Evolutionary conservation across 495 filamentous ascomycete species (phyloP).

Genomic region (Penicillium paradoxum): DNA sequence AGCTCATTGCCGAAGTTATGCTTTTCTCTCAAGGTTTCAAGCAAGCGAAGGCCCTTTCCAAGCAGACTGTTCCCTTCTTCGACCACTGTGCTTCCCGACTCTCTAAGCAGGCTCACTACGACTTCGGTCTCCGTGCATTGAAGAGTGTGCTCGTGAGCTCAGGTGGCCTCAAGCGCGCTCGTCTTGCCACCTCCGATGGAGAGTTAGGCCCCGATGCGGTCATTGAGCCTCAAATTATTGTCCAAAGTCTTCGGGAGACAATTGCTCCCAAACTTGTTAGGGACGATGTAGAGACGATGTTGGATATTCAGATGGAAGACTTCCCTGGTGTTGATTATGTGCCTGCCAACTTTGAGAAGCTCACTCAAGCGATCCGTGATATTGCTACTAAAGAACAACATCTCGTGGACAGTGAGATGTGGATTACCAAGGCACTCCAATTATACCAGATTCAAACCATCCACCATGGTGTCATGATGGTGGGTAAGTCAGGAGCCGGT

Average conservation of each 20-base stretch:
- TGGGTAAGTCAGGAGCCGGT: conserved; percentile 88
- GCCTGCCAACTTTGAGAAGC: conserved; percentile 72
- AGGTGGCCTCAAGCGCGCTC: conserved; percentile 85
- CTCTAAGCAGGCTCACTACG: conserved; percentile 97
- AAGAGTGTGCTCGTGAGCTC: conserved; percentile 99
- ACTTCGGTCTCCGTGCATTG: conserved; percentile 93
- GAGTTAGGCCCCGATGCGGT: conserved; percentile 63
- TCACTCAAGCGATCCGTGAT: conserved; percentile 74
- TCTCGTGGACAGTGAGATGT: conserved; percentile 82
- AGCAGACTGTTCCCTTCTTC: conserved; percentile 96
- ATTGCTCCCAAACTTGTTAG: conserved; percentile 96
- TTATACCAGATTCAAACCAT: conserved; percentile 96
- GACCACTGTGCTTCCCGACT: conserved; percentile 74
- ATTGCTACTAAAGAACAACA: conserved; percentile 72
- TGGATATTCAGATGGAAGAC: conserved; percentile 71
- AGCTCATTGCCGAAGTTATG: conserved; percentile 99
- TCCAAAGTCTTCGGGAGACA: conserved; percentile 96
- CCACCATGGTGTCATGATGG: conserved; percentile 99
- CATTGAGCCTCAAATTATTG: conserved; percentile 95
- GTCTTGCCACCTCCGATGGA: conserved; percentile 55
- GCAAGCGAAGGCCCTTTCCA: conserved; percentile 86
- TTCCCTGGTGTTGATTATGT: conserved; percentile 94
- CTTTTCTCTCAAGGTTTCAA: conserved; percentile 98
- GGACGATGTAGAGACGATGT: conserved; percentile 83
- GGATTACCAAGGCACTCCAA: conserved; percentile 95